phyloP scores from a whole-genome alignment of 345 rosid genomes.

The Kandelia obovata region DNA sequence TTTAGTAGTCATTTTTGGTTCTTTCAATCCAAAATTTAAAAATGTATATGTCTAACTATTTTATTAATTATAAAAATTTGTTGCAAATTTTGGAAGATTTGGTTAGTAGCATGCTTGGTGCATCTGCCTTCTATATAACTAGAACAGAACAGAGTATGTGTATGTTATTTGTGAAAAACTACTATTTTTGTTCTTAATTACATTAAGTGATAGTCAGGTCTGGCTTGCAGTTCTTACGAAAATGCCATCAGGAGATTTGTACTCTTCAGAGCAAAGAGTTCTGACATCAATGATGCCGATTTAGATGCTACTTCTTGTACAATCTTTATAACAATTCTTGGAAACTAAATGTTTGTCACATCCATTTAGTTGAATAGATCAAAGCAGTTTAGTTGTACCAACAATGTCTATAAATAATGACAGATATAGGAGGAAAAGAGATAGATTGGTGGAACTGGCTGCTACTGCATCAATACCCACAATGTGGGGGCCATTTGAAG shows the following conservation, averaged over 20 bases:
- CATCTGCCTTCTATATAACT: neutral
- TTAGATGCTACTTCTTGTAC: no score
- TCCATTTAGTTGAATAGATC: neutral
- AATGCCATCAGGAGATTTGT: no score
- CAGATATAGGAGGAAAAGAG: slow-evolving; percentile 31
- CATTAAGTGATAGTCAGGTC: no score
- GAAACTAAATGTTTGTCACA: no score
- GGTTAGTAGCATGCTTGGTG: neutral
- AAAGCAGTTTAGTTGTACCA: neutral
- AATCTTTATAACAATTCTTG: no score
- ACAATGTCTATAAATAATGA: neutral
- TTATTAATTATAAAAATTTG: neutral
- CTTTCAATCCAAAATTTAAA: neutral
- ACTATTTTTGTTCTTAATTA: no score
- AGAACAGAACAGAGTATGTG: neutral
- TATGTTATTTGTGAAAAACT: no score
- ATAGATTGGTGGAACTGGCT: slow-evolving; percentile 27
- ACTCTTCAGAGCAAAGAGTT: no score
- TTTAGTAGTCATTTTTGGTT: neutral
- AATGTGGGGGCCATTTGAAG: slow-evolving; percentile 35
- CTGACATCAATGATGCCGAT: no score
- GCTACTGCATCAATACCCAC: slow-evolving; percentile 33
- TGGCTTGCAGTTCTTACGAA: no score
- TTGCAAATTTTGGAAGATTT: neutral
- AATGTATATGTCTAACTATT: neutral